Conservation (phyloP, 2,329 filamentous ascomycete genomes). For the Colletotrichum sp. region DNA sequence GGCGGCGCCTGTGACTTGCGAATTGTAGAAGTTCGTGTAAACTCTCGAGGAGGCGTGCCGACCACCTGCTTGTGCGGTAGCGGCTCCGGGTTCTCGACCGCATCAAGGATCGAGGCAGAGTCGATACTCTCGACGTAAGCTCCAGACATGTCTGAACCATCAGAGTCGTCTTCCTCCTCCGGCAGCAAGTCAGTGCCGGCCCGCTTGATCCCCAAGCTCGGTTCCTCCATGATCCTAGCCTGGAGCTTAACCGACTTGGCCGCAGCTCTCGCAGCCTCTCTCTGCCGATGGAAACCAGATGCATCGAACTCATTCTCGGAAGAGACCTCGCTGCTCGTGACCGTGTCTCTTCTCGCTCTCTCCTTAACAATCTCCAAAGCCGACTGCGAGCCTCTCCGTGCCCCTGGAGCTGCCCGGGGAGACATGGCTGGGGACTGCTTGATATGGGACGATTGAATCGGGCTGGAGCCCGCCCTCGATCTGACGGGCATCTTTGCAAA, state of each 20-base stretch:
- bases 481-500: conserved; percentile 96
- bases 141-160: conserved; percentile 67
- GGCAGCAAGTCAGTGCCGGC: conserved; percentile 57
- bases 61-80: conserved; percentile 62
- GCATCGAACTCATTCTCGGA: conserved; percentile 82
- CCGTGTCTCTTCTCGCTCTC: conserved; percentile 74
- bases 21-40: conserved; percentile 67
- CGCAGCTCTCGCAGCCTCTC: conserved; percentile 65
- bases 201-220: conserved; percentile 45
- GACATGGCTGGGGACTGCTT: conserved; percentile 58
- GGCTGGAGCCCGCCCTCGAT: conserved; percentile 86
- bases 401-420: conserved; percentile 49
- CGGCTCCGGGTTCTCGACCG: conserved; percentile 63
- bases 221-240: conserved; percentile 58
- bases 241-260: conserved; percentile 59
- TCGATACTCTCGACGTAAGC: conserved; percentile 73
- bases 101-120: conserved; percentile 73
- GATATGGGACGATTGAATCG: conserved; percentile 71
- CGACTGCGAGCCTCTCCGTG: conserved; percentile 72
- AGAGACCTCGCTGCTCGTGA: conserved; percentile 83
- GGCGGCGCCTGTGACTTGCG: conserved; percentile 65
- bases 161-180: conserved; percentile 66
- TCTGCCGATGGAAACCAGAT: conserved; percentile 67
- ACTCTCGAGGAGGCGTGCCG: conserved; percentile 67
- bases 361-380: conserved; percentile 74